Conservation (phyloP, 495 filamentous ascomycete genomes). For the Penicillium cinerascens region DNA sequence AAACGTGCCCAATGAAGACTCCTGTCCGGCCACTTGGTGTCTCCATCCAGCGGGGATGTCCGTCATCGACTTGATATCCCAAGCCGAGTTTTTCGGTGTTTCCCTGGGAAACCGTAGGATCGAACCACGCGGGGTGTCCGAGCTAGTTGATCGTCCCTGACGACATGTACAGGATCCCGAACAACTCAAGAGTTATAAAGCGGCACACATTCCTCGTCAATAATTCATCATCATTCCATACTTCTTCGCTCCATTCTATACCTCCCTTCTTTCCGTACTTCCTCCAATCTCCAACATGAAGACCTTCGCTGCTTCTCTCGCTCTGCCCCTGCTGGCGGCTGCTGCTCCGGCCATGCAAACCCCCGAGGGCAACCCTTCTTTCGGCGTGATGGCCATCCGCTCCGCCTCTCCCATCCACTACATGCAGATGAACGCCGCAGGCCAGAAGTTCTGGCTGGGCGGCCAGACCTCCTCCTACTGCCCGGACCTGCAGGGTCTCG, state of each 20-base stretch:
- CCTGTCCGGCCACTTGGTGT: constrained; percentile 3
- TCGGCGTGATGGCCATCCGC: constrained; percentile 36
- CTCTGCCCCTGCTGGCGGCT: constrained; percentile 29
- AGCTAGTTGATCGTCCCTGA: background rate
- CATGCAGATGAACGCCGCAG: constrained; percentile 35
- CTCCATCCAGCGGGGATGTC: constrained; percentile 3
- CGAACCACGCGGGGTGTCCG: no score
- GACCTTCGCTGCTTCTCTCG: constrained; percentile 23
- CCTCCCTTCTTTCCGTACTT: no score
- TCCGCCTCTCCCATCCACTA: constrained; percentile 44
- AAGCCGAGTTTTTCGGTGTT: background rate
- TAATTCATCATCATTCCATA: background rate
- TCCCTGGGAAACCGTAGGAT: no score
- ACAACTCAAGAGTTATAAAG: constrained; percentile 8
- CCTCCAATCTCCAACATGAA: constrained; percentile 25
- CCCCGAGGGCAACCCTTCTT: constrained; percentile 19
- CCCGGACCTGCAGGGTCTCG: constrained; percentile 17
- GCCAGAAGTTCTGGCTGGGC: constrained; percentile 41
- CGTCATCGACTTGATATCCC: constrained; percentile 3
- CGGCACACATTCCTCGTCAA: background rate
- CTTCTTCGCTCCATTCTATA: background rate
- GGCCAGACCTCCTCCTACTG: constrained; percentile 40
- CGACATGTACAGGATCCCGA: no score
- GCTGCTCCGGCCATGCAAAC: constrained; percentile 21
- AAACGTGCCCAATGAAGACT: constrained; percentile 6